A percentile compares a stretch with the other conserved stretches of the same genome.
These are phyloP conservation scores for Carex arenaria DNA, from an alignment of 202 grass and related monocot genomes.

Conservation along the genomic window DNA sequence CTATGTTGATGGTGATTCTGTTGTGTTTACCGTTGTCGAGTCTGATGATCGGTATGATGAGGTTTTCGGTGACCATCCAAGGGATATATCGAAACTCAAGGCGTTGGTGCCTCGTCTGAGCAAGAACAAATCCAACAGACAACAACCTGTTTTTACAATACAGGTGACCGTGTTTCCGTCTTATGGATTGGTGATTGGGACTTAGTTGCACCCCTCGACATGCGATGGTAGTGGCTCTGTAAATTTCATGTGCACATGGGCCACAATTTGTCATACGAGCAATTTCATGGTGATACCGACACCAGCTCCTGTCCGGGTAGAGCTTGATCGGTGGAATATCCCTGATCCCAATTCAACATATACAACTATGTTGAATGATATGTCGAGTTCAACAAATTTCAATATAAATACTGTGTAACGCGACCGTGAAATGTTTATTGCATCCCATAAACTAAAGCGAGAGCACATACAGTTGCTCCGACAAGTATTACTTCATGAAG, in stretches of 20 bases:
- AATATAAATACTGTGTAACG: background rate
- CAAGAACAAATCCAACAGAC: background rate
- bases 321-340: conserved; percentile 21
- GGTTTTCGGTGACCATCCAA: conserved; percentile 16
- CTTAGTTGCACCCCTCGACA: conserved; percentile 11
- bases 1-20: conserved; percentile 20
- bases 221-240: conserved; percentile 20
- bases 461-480: conserved; percentile 26
- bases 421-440: background rate
- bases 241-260: conserved; percentile 25
- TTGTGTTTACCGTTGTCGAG: conserved; percentile 28
- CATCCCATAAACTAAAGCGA: conserved; percentile 17
- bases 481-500: conserved; percentile 7
- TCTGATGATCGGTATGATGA: background rate
- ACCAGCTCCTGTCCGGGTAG: background rate
- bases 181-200: conserved; percentile 20
- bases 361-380: background rate
- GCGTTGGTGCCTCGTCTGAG: conserved; percentile 11
- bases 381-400: background rate
- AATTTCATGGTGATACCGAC: background rate
- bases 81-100: conserved; percentile 1
- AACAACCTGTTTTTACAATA: background rate
- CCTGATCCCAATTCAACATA: conserved; percentile 15
- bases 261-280: background rate
- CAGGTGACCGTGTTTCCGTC: conserved; percentile 21